Evolutionary conservation across 164 flowering plant genomes (phyloP).

Genomic region (Vitis labrusca): DNA sequence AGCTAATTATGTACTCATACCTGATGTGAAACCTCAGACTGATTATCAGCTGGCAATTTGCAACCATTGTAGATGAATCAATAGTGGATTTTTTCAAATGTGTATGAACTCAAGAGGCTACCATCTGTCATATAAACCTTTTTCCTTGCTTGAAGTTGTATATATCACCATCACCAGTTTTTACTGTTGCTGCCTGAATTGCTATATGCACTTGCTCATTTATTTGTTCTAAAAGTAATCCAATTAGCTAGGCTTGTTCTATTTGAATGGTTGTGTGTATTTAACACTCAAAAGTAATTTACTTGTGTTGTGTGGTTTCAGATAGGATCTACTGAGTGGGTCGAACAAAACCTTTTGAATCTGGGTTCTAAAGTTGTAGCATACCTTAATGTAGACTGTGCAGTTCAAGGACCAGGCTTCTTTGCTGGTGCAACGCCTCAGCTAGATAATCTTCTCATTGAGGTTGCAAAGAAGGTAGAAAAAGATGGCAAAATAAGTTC

Average conservation of each 20-base stretch:
- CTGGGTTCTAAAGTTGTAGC: slow-evolving; percentile 78
- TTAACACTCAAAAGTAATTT: neutral
- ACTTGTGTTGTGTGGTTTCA: slow-evolving; percentile 21
- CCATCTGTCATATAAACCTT: no score
- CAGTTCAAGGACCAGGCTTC: slow-evolving; percentile 97
- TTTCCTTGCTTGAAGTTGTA: neutral
- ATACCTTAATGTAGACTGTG: slow-evolving; percentile 97
- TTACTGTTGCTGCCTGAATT: neutral
- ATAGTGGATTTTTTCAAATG: neutral
- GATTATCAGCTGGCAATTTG: neutral
- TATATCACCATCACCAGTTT: neutral
- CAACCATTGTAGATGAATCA: neutral
- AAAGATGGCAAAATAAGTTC: neutral
- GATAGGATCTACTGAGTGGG: slow-evolving; percentile 99
- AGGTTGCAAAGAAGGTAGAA: slow-evolving; percentile 75
- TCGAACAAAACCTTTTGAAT: slow-evolving; percentile 75
- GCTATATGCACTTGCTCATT: neutral
- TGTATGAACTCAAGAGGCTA: no score
- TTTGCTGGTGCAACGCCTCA: slow-evolving; percentile 89
- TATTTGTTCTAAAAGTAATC: neutral
- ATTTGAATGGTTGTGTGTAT: neutral
- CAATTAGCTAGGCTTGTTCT: neutral
- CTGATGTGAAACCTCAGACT: neutral
- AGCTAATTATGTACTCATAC: neutral
- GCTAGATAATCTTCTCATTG: slow-evolving; percentile 74